Conservation (phyloP, 345 rosid species). For the Boechera divaricarpa region DNA sequence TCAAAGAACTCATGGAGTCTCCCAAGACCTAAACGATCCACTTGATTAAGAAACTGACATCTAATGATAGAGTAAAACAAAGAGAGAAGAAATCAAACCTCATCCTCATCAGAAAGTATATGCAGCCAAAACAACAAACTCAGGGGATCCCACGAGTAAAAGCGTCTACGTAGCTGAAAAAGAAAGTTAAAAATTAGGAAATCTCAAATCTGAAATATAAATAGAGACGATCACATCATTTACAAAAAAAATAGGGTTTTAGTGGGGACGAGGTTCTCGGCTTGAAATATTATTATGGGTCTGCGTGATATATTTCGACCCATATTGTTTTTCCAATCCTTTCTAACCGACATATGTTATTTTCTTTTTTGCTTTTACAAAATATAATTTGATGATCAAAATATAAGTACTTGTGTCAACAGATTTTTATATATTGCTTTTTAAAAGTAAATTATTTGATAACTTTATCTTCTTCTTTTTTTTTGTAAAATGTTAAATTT, state of each 20-base stretch:
- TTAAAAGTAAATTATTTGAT: too few species aligned
- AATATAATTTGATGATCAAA: neutral
- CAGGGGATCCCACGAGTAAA: constrained; percentile 69
- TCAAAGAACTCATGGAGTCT: too few species aligned
- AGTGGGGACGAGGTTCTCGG: neutral
- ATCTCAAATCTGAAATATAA: neutral
- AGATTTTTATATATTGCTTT: too few species aligned
- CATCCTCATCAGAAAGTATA: constrained; percentile 75
- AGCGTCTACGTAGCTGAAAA: constrained; percentile 84
- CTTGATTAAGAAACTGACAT: neutral
- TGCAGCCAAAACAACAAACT: constrained; percentile 84
- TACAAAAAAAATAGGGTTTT: constrained; percentile 2
- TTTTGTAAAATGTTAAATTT: too few species aligned
- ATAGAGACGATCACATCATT: neutral
- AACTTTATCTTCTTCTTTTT: too few species aligned
- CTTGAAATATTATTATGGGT: neutral
- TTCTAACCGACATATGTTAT: too few species aligned
- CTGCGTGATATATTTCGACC: neutral
- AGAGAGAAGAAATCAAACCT: constrained; percentile 41
- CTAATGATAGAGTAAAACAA: neutral
- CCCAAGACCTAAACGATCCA: neutral
- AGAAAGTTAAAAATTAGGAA: neutral
- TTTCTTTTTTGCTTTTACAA: too few species aligned
- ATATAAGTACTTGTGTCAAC: too few species aligned
- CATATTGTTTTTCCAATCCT: neutral